Conservation (phyloP, 1,284 basidiomycete species). For the Boletus semigastroideus region DNA sequence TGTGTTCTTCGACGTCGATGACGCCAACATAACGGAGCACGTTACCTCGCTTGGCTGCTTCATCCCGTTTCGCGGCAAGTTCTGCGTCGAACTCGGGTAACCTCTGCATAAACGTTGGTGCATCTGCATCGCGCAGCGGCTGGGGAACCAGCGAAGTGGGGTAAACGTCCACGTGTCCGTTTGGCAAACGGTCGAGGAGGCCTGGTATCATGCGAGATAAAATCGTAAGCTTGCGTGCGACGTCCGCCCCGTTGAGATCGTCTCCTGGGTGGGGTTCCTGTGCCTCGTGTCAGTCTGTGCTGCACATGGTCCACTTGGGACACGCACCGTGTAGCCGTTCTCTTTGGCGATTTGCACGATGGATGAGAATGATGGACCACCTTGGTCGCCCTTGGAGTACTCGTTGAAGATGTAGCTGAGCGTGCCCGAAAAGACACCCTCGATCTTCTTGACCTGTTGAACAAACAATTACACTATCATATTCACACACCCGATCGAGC, state of each 20-base stretch:
- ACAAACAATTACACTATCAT: neutral
- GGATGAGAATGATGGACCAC: constrained; percentile 77
- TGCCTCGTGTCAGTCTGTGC: neutral
- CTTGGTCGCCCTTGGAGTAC: constrained; percentile 69
- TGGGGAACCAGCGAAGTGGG: constrained; percentile 87
- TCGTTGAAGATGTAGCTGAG: constrained; percentile 99
- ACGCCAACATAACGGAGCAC: constrained; percentile 95
- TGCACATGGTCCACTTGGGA: neutral
- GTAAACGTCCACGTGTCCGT: constrained; percentile 78
- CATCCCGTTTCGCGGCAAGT: constrained; percentile 74
- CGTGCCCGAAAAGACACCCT: constrained; percentile 91
- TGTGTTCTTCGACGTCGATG: constrained; percentile 65
- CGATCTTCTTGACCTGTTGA: constrained; percentile 69
- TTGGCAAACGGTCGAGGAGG: constrained; percentile 54
- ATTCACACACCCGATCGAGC: neutral
- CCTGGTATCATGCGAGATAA: constrained; percentile 76
- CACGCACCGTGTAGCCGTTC: constrained; percentile 85
- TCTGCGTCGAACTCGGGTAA: constrained; percentile 85
- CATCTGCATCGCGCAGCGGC: constrained; percentile 68
- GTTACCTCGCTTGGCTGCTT: constrained; percentile 75
- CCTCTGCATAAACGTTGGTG: constrained; percentile 80
- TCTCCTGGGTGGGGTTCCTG: constrained; percentile 97
- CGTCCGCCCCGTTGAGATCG: constrained; percentile 95
- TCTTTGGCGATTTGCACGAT: constrained; percentile 89
- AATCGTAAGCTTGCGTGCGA: constrained; percentile 96